Evolutionary conservation across 2,329 filamentous ascomycete genomes (phyloP).

Genomic region (Trichoderma cornu-damae): DNA sequence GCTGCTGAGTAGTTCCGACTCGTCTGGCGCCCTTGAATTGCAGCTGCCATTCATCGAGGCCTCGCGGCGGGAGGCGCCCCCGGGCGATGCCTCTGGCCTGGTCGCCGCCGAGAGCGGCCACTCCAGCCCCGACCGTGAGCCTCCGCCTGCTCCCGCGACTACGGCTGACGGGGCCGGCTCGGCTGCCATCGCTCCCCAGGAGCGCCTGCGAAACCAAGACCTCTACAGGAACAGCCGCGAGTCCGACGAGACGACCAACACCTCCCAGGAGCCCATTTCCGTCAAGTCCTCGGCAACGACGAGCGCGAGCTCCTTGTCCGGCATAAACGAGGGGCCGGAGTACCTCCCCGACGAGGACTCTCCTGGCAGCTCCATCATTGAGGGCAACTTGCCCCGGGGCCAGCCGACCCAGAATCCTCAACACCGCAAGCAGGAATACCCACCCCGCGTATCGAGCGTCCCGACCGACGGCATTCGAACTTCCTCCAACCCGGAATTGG

Average conservation of each 20-base stretch:
- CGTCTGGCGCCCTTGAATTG: constrained; percentile 3
- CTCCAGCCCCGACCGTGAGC: constrained; percentile 20
- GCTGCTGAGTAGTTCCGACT: constrained; percentile 3
- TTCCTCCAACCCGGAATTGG: constrained; percentile 48
- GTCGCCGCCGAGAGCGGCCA: constrained; percentile 20
- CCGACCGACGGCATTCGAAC: constrained; percentile 40
- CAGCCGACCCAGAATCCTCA: constrained; percentile 53
- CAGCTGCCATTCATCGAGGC: constrained; percentile 6
- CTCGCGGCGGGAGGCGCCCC: not conserved
- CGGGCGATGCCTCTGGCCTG: constrained; percentile 9
- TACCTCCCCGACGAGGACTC: constrained; percentile 43
- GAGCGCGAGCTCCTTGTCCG: constrained; percentile 52
- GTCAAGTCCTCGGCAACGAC: constrained; percentile 50
- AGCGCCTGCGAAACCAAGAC: constrained; percentile 32
- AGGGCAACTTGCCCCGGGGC: constrained; percentile 39
- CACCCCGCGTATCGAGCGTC: constrained; percentile 39
- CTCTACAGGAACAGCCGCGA: constrained; percentile 48
- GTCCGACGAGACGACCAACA: constrained; percentile 48
- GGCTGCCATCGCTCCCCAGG: constrained; percentile 32
- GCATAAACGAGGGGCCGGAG: constrained; percentile 44
- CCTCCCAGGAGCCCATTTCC: constrained; percentile 44
- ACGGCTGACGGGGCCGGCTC: constrained; percentile 29
- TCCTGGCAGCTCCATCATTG: constrained; percentile 46
- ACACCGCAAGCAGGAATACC: constrained; percentile 53
- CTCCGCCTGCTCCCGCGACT: constrained; percentile 21